Base-by-base conservation (phyloP, 1,284 basidiomycete genomes). In the Leucocoprinus gongylophorus region DNA sequence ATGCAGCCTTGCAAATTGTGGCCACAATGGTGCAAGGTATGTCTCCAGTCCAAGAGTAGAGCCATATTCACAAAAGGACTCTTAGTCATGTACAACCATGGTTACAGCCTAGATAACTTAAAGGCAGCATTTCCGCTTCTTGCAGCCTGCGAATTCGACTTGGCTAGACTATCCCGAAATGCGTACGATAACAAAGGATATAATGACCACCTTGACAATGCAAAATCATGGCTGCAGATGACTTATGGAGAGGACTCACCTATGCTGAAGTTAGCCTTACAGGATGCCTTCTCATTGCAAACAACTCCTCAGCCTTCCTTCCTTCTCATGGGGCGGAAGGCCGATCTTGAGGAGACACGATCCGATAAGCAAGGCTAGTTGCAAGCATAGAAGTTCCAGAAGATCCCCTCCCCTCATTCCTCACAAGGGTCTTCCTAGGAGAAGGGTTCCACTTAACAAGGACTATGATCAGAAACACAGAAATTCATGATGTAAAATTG, bases 51-150 rank as follows among this genome's bases (percentile, higher is more conserved):
- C 54, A 26, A 26, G 23, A 26, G 23, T 3, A 26, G 23, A 6
- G 6, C 23, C 23, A 6, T 26, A 26, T 26, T 26, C 3, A 3
- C 23, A 26, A 39, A 35, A 23, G 32, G 10, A 39, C 8, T 20
- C 21, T 2, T 29, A 78, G 79, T 73, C 18, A 68, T 80, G 67
- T 62, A 60, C 9, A 57, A 62, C 9, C 65, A 67, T 48, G 68
- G 70, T 8, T 60, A 74, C 15, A 51, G 64, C 2, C 65, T 70
- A 35, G 55, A 61, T 13, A 67, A 73, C 3, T 64, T 79, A 28
- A 75, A 71, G 56, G 77, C 79, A 12, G 74, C 71, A 1, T 76
- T 69, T 59, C 67, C 81, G 7, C 68, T 81, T 61, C 67, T 80
- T 12, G 72, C 79, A 2, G 72, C 74, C 51, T 81, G 79, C 56